A percentile compares a stretch with the other conserved stretches of the same genome.
Evolutionary conservation across 805 yeast genomes (phyloP).

Genomic region (Saccharomycopsis sp.): DNA sequence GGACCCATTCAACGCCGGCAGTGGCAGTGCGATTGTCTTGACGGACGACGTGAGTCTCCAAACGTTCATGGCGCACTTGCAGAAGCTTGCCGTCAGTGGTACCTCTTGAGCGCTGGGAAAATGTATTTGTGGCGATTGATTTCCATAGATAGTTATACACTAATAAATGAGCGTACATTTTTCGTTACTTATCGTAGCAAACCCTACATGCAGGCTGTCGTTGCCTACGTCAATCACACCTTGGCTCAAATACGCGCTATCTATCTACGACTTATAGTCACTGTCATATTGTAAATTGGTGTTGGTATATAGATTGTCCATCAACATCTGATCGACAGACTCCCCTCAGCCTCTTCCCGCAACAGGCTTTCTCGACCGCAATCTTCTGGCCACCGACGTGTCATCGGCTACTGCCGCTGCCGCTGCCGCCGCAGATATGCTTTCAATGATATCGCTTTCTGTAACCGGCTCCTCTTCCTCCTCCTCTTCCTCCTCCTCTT

Average conservation of each 20-base stretch:
- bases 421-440: background rate
- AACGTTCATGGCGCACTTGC: slow-evolving; percentile 91
- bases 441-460: background rate
- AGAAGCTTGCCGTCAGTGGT: slow-evolving; percentile 74
- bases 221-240: no score
- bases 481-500: background rate
- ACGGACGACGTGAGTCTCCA: slow-evolving; percentile 96
- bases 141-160: background rate
- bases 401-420: background rate
- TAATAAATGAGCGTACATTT: background rate
- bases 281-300: no score
- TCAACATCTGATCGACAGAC: no score
- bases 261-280: no score
- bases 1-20: slow-evolving; percentile 26
- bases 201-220: no score
- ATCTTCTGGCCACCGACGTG: background rate
- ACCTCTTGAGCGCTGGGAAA: slow-evolving; percentile 13
- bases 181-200: background rate
- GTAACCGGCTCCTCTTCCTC: background rate
- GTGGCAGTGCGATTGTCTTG: slow-evolving; percentile 66
- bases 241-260: no score
- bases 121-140: background rate
- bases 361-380: background rate
- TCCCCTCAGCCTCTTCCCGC: background rate
- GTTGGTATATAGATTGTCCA: no score